These are phyloP conservation scores for Cryphonectria nitschkei DNA, from an alignment of 2,329 filamentous ascomycete genomes.

Conservation along the genomic window DNA sequence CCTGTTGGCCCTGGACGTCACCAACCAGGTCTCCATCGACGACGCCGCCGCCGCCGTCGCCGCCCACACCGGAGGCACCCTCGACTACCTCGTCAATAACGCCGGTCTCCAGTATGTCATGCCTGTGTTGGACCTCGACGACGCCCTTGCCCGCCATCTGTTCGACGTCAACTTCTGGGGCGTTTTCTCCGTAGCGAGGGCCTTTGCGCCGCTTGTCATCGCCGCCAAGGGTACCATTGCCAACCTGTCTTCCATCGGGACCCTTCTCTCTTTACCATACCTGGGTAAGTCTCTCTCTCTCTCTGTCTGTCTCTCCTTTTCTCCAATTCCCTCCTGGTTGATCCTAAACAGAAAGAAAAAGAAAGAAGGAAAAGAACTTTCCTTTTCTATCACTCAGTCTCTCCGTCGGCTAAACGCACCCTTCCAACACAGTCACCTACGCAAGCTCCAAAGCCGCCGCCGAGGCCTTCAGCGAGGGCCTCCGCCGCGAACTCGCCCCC, in stretches of 20 bases:
- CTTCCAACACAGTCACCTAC: constrained; percentile 56
- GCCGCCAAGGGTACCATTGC: constrained; percentile 54
- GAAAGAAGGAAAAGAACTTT: too few species aligned
- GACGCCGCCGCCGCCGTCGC: constrained; percentile 25
- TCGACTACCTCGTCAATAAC: constrained; percentile 63
- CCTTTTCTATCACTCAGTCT: neutral
- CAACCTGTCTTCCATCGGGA: constrained; percentile 57
- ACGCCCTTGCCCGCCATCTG: constrained; percentile 44
- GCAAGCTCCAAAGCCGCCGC: constrained; percentile 44
- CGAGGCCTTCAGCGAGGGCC: constrained; percentile 26
- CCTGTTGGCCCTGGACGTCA: constrained; percentile 40
- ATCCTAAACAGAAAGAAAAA: constrained; percentile 43
- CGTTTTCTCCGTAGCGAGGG: constrained; percentile 57
- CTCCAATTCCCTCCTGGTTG: constrained; percentile 43
- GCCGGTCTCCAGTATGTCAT: constrained; percentile 48
- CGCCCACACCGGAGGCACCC: neutral
- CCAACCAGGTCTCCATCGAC: constrained; percentile 34
- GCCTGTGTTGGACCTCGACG: constrained; percentile 54
- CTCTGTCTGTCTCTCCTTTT: neutral
- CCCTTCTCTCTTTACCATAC: constrained; percentile 37
- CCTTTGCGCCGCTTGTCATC: constrained; percentile 54
- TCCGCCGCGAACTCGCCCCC: constrained; percentile 57
- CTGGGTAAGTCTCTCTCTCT: neutral
- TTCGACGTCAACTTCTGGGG: constrained; percentile 59
- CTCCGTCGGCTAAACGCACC: constrained; percentile 57